These are phyloP conservation scores for Pelargonium nanum DNA, from an alignment of 345 rosid species.

Conservation along the genomic window DNA sequence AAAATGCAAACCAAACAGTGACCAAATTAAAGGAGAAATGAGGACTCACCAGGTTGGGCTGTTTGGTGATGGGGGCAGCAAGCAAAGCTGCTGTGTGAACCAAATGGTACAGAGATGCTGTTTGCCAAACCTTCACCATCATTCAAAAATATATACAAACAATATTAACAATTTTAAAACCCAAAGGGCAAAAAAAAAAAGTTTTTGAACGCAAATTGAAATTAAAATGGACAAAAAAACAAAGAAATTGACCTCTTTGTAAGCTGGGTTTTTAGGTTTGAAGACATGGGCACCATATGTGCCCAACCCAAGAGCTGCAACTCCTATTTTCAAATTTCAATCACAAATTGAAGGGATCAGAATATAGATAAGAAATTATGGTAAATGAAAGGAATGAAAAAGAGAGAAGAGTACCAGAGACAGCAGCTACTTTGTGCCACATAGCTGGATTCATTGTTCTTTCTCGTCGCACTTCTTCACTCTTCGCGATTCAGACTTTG, in stretches of 20 bases:
- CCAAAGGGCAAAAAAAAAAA: not conserved
- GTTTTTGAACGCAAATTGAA: not conserved
- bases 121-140: conserved; percentile 68
- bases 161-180: not conserved
- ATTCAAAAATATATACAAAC: conserved; percentile 2
- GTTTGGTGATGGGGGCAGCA: conserved; percentile 63
- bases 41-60: conserved; percentile 53
- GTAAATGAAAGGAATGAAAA: not conserved
- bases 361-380: not conserved
- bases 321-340: conserved; percentile 29
- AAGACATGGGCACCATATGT: conserved; percentile 79
- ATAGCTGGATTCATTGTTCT: conserved; percentile 42
- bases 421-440: conserved; percentile 89
- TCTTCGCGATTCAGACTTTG: not conserved
- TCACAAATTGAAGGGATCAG: not conserved
- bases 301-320: conserved; percentile 84
- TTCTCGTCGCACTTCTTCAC: not conserved
- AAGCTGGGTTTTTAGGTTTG: conserved; percentile 69
- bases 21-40: not conserved
- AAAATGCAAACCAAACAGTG: not conserved
- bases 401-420: conserved; percentile 44
- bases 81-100: conserved; percentile 84
- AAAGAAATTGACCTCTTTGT: conserved; percentile 48
- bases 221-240: not conserved
- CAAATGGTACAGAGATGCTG: conserved; percentile 85